A percentile compares a stretch with the other conserved stretches of the same genome.
These are phyloP conservation scores for Harringtonia aguacate DNA, from an alignment of 2,329 filamentous ascomycete genomes.

Conservation along the genomic window DNA sequence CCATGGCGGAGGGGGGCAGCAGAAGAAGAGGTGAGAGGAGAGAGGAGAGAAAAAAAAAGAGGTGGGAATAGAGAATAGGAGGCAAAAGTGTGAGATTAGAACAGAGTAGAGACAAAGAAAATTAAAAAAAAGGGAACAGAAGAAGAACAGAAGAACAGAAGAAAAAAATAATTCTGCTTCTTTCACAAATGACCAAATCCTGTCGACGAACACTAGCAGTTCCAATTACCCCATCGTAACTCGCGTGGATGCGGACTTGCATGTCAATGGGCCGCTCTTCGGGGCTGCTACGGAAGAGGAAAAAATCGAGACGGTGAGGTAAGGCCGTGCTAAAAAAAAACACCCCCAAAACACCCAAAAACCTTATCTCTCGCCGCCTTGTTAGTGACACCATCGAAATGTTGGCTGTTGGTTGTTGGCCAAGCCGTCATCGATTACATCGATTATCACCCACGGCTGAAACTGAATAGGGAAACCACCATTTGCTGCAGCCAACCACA, in stretches of 20 bases:
- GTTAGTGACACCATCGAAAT: too few relatives aligned
- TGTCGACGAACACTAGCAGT: neutral
- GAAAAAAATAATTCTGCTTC: neutral
- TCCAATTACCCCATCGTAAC: constrained; percentile 9
- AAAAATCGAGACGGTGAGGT: neutral
- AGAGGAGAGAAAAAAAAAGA: neutral
- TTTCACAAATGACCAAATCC: too few relatives aligned
- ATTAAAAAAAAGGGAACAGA: neutral
- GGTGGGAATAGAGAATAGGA: neutral
- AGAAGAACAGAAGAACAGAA: neutral
- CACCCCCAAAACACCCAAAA: too few relatives aligned
- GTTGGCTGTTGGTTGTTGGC: too few relatives aligned
- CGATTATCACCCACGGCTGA: too few relatives aligned
- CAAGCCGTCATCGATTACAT: too few relatives aligned
- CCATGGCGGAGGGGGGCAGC: neutral
- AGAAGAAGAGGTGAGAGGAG: neutral
- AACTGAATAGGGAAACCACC: too few relatives aligned
- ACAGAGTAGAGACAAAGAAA: neutral
- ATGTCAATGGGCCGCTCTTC: too few relatives aligned
- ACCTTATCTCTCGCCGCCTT: too few relatives aligned
- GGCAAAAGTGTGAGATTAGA: neutral
- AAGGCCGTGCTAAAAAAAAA: too few relatives aligned
- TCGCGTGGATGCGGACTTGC: neutral
- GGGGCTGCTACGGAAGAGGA: too few relatives aligned
- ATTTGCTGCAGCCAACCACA: too few relatives aligned